Evolutionary conservation across 208 protist genomes (phyloP), one percentile per base, ranked within the genome.

Genomic region (Wallacemonas sp.): DNA sequence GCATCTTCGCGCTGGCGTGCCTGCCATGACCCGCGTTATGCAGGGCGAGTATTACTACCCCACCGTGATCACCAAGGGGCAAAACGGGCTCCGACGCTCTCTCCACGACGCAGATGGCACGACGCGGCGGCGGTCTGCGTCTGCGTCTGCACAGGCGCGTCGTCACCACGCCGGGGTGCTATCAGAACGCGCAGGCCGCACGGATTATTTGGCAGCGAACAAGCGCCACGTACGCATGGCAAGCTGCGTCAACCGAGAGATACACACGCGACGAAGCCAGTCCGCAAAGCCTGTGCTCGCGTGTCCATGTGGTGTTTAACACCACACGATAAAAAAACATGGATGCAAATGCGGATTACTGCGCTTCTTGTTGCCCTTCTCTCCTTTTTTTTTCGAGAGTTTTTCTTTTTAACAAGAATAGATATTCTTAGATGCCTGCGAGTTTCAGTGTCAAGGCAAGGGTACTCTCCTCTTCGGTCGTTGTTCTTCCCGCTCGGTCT

Each of bases 21-120:
- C 88, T 3, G 68, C 86, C n/a, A 90, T 95, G 86, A 88, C 77
- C 42, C 56, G 74, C 14, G 68, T 95, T 12, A 86, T 95, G 83
- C 83, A 61, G 0, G 88, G 88, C 12, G 85, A 95, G 61, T 95
- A 82, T 66, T 91, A 91, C 63, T 60, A 51, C 1, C 49, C 42
- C 12, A 42, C 60, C 0, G 65, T 24, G 3, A 11, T 54, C 14
- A 51, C 66, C 41, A 17, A 41, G 14, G 36, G 36, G 9, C 36
- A 41, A 17, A 14, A 41, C 6, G 9, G 36, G 36, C 36, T 14
- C 9, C 6, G 36, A 17, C 9, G 36, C 14, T 6, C 21, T 4
- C 15, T 21, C 27, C 19, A 19, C 0, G 28, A 65, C 28, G 54
- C 36, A 2, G n/a, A n/a, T n/a, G n/a, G n/a, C n/a, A n/a, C n/a